Percentiles rank a stretch among this genome's conserved stretches.
Evolutionary conservation across 106 monocot species (phyloP).

Genomic region (Amphibolis antarctica): DNA sequence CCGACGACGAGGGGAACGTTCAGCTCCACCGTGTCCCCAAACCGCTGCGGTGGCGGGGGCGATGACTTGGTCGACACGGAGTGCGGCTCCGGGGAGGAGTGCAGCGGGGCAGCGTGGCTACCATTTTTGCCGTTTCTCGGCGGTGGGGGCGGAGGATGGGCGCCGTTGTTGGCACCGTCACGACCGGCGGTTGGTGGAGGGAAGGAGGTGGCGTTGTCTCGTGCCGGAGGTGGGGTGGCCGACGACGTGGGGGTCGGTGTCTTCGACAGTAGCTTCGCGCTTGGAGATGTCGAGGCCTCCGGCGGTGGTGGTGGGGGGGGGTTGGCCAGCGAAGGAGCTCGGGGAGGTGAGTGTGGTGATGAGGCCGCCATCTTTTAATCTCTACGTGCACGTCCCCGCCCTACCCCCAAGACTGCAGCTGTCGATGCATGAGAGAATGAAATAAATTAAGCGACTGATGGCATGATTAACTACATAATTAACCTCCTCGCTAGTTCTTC

Average conservation of each 20-base stretch:
- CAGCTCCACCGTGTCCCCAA: neutral
- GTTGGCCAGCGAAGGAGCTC: conserved; percentile 2
- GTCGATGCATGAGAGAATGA: too few species aligned
- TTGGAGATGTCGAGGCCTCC: neutral
- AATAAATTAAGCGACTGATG: too few species aligned
- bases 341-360: conserved; percentile 2
- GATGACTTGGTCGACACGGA: conserved; percentile 1
- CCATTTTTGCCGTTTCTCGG: too few species aligned
- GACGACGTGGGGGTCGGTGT: too few species aligned
- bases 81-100: neutral
- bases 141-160: neutral
- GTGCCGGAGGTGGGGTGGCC: neutral
- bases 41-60: conserved; percentile 1
- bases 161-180: too few species aligned
- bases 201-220: neutral
- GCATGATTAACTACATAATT: too few species aligned
- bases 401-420: neutral
- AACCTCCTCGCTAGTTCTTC: too few species aligned
- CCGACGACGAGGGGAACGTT: conserved; percentile 27
- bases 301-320: neutral
- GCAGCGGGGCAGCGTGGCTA: neutral
- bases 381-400: neutral
- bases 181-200: neutral
- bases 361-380: neutral
- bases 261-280: neutral